A percentile compares a stretch with the other conserved stretches of the same genome.
Conservation (phyloP, 805 yeast genomes). For the Metschnikowia kofuensis region DNA sequence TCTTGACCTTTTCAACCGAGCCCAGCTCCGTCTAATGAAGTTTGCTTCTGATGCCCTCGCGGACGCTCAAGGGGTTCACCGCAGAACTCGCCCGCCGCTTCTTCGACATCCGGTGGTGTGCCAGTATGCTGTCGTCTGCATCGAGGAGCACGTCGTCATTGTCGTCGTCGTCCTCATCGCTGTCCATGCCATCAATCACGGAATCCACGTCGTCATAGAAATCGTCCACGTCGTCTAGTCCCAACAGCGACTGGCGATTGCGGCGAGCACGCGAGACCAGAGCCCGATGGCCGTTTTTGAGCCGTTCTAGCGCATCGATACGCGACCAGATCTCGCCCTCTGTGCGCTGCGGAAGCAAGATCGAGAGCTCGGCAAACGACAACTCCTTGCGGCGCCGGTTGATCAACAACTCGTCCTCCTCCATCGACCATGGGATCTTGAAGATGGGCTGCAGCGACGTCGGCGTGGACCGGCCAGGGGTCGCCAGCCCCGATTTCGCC, state of each 20-base stretch:
- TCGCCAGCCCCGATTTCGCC: conserved; percentile 4
- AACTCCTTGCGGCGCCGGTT: conserved; percentile 56
- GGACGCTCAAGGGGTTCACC: conserved; percentile 34
- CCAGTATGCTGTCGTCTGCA: conserved; percentile 32
- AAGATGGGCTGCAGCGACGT: conserved; percentile 19
- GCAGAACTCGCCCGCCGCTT: conserved; percentile 42
- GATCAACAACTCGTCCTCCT: conserved; percentile 68
- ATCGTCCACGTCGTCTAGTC: conserved; percentile 43
- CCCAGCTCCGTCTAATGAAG: conserved; percentile 10
- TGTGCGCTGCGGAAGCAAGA: conserved; percentile 68
- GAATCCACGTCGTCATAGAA: conserved; percentile 42
- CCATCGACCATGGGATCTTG: conserved; percentile 50
- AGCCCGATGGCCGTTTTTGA: conserved; percentile 21
- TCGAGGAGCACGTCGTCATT: conserved; percentile 29
- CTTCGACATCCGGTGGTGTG: conserved; percentile 17
- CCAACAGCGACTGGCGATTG: conserved; percentile 37
- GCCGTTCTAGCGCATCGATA: conserved; percentile 37
- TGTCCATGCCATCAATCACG: conserved; percentile 35
- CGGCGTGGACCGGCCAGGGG: conserved; percentile 1
- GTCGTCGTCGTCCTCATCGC: conserved; percentile 31
- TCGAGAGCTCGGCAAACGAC: conserved; percentile 68
- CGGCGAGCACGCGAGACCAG: conserved; percentile 23
- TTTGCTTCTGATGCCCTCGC: conserved; percentile 17
- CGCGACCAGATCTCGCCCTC: conserved; percentile 72
- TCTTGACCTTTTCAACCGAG: background rate